A percentile compares a stretch with the other conserved stretches of the same genome.
Evolutionary conservation across 78 protist species (phyloP).

Genomic region (Polysphondylium violaceum): DNA sequence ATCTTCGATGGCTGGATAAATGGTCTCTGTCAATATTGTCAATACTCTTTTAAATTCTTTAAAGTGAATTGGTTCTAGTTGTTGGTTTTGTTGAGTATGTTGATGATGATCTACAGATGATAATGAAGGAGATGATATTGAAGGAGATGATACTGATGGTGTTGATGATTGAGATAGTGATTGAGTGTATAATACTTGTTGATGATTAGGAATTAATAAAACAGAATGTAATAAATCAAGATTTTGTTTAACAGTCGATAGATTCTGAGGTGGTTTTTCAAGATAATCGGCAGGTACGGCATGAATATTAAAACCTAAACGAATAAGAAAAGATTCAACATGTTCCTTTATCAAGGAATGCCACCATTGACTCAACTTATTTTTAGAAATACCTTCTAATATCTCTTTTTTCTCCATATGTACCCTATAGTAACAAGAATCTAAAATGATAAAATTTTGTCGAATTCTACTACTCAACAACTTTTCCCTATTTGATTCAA

Average conservation of each 20-base stretch:
- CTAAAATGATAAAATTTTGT: conserved; percentile 11
- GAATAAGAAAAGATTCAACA: conserved; percentile 23
- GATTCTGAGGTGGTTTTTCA: conserved; percentile 59
- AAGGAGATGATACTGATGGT: background rate
- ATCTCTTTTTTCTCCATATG: conserved; percentile 39
- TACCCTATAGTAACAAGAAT: background rate
- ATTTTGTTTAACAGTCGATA: conserved; percentile 11
- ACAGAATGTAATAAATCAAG: conserved; percentile 28
- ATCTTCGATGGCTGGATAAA: conserved; percentile 61
- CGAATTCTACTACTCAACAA: conserved; percentile 25
- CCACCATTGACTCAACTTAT: conserved; percentile 49
- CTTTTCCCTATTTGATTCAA: conserved; percentile 41
- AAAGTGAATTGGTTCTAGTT: background rate
- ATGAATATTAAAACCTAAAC: background rate
- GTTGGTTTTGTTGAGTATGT: background rate
- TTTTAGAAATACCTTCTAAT: conserved; percentile 42
- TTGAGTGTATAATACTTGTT: background rate
- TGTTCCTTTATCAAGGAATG: conserved; percentile 15
- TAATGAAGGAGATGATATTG: background rate
- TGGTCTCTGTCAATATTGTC: background rate
- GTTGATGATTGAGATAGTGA: background rate
- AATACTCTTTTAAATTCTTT: conserved; percentile 20
- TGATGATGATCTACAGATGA: background rate
- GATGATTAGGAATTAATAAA: background rate
- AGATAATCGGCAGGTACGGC: conserved; percentile 72